A percentile compares a stretch with the other conserved stretches of the same genome.
Conservation (phyloP, 768 basidiomycete species). For the Gelatoporia subvermispora region DNA sequence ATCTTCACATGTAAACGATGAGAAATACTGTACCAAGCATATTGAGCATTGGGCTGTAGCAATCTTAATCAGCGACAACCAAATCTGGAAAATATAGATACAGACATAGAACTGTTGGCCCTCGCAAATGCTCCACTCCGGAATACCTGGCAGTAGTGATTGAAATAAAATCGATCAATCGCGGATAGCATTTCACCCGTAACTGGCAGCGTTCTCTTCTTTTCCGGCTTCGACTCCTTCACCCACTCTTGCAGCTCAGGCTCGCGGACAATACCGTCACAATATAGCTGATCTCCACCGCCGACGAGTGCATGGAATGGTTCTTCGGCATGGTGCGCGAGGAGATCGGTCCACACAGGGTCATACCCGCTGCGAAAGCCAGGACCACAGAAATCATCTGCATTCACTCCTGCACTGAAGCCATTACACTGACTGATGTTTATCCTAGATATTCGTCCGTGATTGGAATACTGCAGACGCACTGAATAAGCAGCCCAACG, state of each 20-base stretch:
- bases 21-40: slow-evolving; percentile 59
- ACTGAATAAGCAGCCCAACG: slow-evolving; percentile 88
- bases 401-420: slow-evolving; percentile 85
- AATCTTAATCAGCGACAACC: slow-evolving; percentile 48
- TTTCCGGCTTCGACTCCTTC: slow-evolving; percentile 46
- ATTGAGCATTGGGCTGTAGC: slow-evolving; percentile 73
- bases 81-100: slow-evolving; percentile 11
- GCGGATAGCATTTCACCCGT: slow-evolving; percentile 68
- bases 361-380: slow-evolving; percentile 81
- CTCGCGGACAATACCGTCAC: slow-evolving; percentile 78
- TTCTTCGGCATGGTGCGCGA: slow-evolving; percentile 68
- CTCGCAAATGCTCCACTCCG: slow-evolving; percentile 86
- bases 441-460: neutral
- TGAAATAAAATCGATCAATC: slow-evolving; percentile 87
- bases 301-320: slow-evolving; percentile 93
- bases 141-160: slow-evolving; percentile 85
- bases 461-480: slow-evolving; percentile 17
- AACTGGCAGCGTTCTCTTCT: slow-evolving; percentile 54
- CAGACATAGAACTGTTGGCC: slow-evolving; percentile 88
- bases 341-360: slow-evolving; percentile 91
- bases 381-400: slow-evolving; percentile 78
- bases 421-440: slow-evolving; percentile 64
- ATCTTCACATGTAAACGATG: neutral
- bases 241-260: slow-evolving; percentile 90
- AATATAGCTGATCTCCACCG: slow-evolving; percentile 92